phyloP scores from a whole-genome alignment of 768 basidiomycete species.

The Gautieria morchelliformis region DNA sequence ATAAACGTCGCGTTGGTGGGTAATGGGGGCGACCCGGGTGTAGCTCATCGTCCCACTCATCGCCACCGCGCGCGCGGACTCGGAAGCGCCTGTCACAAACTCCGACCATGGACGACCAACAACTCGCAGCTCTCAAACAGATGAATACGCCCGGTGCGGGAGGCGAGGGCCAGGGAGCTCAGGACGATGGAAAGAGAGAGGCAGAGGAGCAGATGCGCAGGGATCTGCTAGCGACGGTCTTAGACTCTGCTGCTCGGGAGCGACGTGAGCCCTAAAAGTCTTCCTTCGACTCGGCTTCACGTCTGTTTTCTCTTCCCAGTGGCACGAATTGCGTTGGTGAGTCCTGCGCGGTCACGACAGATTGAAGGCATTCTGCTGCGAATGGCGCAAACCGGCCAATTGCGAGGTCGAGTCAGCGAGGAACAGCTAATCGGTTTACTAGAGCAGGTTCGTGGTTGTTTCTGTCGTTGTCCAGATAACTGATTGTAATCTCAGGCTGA shows the following conservation, averaged over 20 bases:
- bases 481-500: constrained; percentile 36
- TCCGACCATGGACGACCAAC: constrained; percentile 9
- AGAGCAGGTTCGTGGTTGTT: constrained; percentile 55
- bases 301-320: constrained; percentile 36
- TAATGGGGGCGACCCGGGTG: constrained; percentile 2
- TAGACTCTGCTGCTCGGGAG: constrained; percentile 73
- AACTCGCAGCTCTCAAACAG: neutral
- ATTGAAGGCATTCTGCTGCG: constrained; percentile 70
- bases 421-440: constrained; percentile 75
- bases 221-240: constrained; percentile 67
- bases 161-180: neutral
- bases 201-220: constrained; percentile 71
- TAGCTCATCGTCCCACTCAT: constrained; percentile 10
- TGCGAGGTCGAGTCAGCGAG: constrained; percentile 70
- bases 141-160: neutral
- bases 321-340: constrained; percentile 79
- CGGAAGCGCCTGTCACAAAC: neutral
- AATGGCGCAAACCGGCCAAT: constrained; percentile 78
- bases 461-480: neutral
- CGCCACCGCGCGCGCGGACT: neutral
- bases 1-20: constrained; percentile 12
- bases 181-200: constrained; percentile 40
- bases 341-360: constrained; percentile 68
- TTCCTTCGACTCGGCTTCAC: neutral
- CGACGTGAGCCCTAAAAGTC: constrained; percentile 40